Evolutionary conservation across 441 rosid species (phyloP).

Genomic region (Dalechampia spathulata): DNA sequence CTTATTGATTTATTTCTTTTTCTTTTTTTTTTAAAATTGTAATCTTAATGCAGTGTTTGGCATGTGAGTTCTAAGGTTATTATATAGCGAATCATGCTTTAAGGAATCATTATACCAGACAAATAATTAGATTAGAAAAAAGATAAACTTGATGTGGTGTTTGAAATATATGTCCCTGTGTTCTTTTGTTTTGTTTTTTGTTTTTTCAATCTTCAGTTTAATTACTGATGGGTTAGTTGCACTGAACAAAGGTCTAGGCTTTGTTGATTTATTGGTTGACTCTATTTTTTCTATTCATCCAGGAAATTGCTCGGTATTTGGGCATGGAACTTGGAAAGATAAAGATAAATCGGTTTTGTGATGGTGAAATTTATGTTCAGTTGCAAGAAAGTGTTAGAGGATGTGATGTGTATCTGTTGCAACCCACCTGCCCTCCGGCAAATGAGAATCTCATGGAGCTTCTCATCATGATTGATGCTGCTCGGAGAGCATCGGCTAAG

Average conservation of each 20-base stretch:
- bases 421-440: constrained; percentile 95
- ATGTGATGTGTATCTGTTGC: constrained; percentile 85
- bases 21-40: not conserved
- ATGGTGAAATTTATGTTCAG: constrained; percentile 94
- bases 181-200: no score
- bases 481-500: constrained; percentile 92
- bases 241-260: constrained; percentile 41
- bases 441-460: constrained; percentile 98
- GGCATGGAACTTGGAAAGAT: constrained; percentile 89
- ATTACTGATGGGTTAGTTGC: no score
- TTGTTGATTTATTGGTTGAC: no score
- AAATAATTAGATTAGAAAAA: no score
- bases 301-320: constrained; percentile 93
- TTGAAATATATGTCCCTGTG: no score
- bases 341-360: constrained; percentile 84
- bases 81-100: no score
- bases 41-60: no score
- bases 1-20: no score
- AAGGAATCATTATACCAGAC: no score
- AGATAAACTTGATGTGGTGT: no score
- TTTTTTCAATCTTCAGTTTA: no score
- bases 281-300: not conserved
- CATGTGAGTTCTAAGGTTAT: no score
- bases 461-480: constrained; percentile 90
- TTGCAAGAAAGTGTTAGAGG: constrained; percentile 97